Base-by-base conservation (phyloP, 2,329 filamentous ascomycete genomes). In the Rhytidhysteron rufulum region DNA sequence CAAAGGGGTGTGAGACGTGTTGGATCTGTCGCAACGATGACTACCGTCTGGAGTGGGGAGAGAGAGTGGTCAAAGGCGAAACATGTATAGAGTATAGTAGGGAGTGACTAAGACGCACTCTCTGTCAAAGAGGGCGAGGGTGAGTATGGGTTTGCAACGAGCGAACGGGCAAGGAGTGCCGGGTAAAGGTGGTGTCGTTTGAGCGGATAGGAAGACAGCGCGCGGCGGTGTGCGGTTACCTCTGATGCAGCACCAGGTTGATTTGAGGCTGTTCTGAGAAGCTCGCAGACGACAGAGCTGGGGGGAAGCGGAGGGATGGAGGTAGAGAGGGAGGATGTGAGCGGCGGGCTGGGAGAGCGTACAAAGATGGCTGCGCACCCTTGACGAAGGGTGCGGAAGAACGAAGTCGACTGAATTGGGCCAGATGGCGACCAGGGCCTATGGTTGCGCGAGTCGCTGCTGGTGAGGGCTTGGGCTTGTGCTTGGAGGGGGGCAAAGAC, bases 181-280 rank as follows among this genome's bases (percentile, higher is more conserved):
- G 21, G 39, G 41, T 37, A 52, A 63, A 62, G 38, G 60, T 62
- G 51, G 53, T 19, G 37, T 16, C 15, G 37, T 31, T 9, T 16
- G 60, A 48, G 55, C 58, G 57, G 56, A 61, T n/a, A n/a, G n/a
- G n/a, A n/a, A n/a, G n/a, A 55, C 58, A 61, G 59, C 54, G 58
- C 59, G 41, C 56, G 55, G 58, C 59, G 49, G 61, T 57, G 57
- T 58, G 56, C 54, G 43, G 8, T 37, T 31, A 37, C 41, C 36
- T 42, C 32, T 29, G 39, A 45, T 38, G 45, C 34, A 32, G 37
- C 33, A 41, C 21, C 47, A 47, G 41, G 31, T 31, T 15, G 40
- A 41, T 37, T 44, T 57, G 56, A 62, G 54, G 53, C 57, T 58
- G 51, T 52, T 53, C 51, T 51, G 49, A 4, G 24, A 8, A 13